These are phyloP conservation scores for Rhodotorula toruloides DNA, from an alignment of 768 basidiomycete genomes.

Conservation along the genomic window DNA sequence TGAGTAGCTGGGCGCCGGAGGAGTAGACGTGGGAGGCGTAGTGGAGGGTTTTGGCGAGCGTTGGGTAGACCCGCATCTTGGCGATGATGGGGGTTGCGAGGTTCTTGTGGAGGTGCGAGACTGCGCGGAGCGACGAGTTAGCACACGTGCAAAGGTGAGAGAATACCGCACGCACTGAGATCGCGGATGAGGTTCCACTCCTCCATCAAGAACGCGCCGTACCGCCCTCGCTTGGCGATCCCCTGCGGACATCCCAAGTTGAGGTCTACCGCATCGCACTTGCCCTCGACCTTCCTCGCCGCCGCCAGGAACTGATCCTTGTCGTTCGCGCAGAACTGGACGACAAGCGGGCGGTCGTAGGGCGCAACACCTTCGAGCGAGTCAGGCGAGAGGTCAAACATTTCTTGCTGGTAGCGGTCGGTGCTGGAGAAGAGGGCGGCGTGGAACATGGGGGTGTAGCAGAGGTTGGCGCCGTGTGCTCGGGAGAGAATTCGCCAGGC, in stretches of 20 bases:
- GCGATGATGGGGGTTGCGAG: slow-evolving; percentile 89
- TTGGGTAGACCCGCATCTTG: slow-evolving; percentile 87
- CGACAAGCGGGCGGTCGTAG: slow-evolving; percentile 42
- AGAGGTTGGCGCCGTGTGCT: slow-evolving; percentile 75
- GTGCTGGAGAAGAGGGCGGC: slow-evolving; percentile 73
- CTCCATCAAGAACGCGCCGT: slow-evolving; percentile 87
- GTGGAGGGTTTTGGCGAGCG: slow-evolving; percentile 76
- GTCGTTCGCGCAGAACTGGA: slow-evolving; percentile 80
- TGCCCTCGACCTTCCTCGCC: slow-evolving; percentile 64
- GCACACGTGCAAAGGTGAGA: no score
- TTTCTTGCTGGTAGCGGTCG: slow-evolving; percentile 58
- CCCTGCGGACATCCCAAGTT: slow-evolving; percentile 89
- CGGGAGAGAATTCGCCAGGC: slow-evolving; percentile 83
- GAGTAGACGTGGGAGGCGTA: slow-evolving; percentile 94
- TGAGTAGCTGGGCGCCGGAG: slow-evolving; percentile 90
- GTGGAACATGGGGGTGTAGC: slow-evolving; percentile 99
- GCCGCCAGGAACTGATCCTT: slow-evolving; percentile 69
- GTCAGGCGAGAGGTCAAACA: slow-evolving; percentile 63
- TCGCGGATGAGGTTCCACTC: slow-evolving; percentile 84
- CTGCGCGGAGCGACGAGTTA: slow-evolving; percentile 52
- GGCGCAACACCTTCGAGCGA: slow-evolving; percentile 68
- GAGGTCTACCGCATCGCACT: slow-evolving; percentile 87
- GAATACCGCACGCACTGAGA: slow-evolving; percentile 69
- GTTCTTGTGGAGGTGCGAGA: slow-evolving; percentile 76
- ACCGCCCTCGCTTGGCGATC: slow-evolving; percentile 78